These are phyloP conservation scores for Osmozyma mogii DNA, from an alignment of 805 yeast species.

Conservation along the genomic window DNA sequence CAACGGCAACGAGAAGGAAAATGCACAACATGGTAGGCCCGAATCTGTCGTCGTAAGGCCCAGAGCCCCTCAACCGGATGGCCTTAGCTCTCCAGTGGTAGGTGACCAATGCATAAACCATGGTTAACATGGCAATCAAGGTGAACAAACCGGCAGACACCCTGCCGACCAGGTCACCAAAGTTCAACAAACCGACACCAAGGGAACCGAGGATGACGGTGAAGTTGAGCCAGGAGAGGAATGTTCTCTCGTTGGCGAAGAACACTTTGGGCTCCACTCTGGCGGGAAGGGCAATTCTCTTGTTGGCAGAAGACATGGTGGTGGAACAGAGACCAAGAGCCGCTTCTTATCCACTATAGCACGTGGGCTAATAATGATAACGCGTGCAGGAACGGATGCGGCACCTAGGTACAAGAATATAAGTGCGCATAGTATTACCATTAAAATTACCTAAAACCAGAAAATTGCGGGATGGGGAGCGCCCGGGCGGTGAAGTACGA, in stretches of 20 bases:
- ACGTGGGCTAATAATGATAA: no score
- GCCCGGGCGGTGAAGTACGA: slow-evolving; percentile 49
- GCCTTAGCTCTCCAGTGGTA: slow-evolving; percentile 99
- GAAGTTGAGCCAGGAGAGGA: slow-evolving; percentile 95
- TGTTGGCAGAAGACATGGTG: slow-evolving; percentile 30
- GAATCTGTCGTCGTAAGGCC: slow-evolving; percentile 98
- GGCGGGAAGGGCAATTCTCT: slow-evolving; percentile 95
- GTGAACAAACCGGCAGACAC: slow-evolving; percentile 93
- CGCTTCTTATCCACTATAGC: no score
- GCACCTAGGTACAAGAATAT: no score
- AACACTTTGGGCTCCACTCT: slow-evolving; percentile 98
- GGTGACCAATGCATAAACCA: slow-evolving; percentile 91
- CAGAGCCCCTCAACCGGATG: slow-evolving; percentile 93
- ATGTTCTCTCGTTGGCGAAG: slow-evolving; percentile 98
- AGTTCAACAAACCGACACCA: slow-evolving; percentile 91
- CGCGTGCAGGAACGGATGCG: no score
- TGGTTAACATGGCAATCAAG: slow-evolving; percentile 93
- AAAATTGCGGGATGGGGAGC: slow-evolving; percentile 33
- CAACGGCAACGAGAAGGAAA: slow-evolving; percentile 86
- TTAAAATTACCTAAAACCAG: no score
- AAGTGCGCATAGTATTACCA: no score
- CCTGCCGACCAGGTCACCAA: slow-evolving; percentile 91
- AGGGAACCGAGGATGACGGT: slow-evolving; percentile 97
- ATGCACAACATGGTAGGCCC: slow-evolving; percentile 98
- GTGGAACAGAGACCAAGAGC: no score